Conservation (phyloP, 805 yeast genomes). For the Myxozyma melibiosi region DNA sequence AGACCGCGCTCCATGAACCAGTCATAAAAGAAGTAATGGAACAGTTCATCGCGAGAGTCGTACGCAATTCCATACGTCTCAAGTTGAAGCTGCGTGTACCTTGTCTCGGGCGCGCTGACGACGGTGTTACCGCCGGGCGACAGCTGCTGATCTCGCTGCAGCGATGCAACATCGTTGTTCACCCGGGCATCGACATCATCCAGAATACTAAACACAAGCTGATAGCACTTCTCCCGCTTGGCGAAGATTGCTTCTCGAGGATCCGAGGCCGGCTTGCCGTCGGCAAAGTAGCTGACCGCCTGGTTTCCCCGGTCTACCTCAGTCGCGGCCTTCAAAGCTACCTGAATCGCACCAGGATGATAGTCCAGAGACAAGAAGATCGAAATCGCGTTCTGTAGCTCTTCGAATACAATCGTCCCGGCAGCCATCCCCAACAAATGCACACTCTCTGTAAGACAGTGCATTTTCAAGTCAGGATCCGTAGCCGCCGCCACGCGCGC, state of each 20-base stretch:
- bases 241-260: conserved; percentile 54
- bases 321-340: conserved; percentile 73
- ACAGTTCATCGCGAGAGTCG: conserved; percentile 73
- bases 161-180: conserved; percentile 43
- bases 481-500: conserved; percentile 71
- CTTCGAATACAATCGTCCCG: conserved; percentile 74
- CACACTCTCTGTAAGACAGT: conserved; percentile 72
- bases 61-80: conserved; percentile 74
- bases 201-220: conserved; percentile 72
- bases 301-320: conserved; percentile 64
- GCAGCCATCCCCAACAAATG: conserved; percentile 76
- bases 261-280: conserved; percentile 53
- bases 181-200: conserved; percentile 71
- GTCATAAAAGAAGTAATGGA: conserved; percentile 88
- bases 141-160: conserved; percentile 24
- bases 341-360: conserved; percentile 82
- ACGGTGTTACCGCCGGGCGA: conserved; percentile 5
- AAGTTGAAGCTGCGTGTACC: conserved; percentile 65
- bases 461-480: conserved; percentile 70
- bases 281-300: conserved; percentile 59
- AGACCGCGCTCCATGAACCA: conserved; percentile 84
- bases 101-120: conserved; percentile 43
- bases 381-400: conserved; percentile 74
- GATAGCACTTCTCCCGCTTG: conserved; percentile 63
- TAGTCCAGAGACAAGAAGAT: conserved; percentile 77